Evolutionary conservation across 129 eudicot species (phyloP).

Genomic region (Tanacetum coccineum): DNA sequence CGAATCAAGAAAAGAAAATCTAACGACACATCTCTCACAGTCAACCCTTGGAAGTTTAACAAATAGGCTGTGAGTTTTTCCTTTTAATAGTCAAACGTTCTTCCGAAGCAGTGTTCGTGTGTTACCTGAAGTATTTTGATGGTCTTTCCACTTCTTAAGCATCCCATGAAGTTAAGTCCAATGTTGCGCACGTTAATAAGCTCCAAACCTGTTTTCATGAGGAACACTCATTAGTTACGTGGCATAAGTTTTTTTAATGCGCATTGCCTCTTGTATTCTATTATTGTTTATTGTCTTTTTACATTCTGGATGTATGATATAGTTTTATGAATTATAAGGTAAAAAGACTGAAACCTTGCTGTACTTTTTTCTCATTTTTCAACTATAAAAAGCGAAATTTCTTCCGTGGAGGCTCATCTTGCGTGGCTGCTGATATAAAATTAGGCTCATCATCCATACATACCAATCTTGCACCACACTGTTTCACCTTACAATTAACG

Average conservation of each 20-base stretch:
- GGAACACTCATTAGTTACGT: neutral
- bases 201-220: neutral
- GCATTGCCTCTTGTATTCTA: neutral
- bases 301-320: too few species aligned
- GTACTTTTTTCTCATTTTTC: too few species aligned
- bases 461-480: slow-evolving; percentile 24
- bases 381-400: slow-evolving; percentile 10
- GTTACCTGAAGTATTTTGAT: too few species aligned
- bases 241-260: neutral
- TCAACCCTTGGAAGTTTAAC: slow-evolving; percentile 20
- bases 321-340: too few species aligned
- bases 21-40: slow-evolving; percentile 22
- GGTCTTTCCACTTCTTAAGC: neutral
- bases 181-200: neutral
- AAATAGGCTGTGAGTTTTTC: too few species aligned
- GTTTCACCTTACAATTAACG: slow-evolving; percentile 26
- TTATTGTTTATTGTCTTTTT: too few species aligned
- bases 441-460: slow-evolving; percentile 8
- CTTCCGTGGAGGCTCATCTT: slow-evolving; percentile 11
- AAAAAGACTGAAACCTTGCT: too few species aligned
- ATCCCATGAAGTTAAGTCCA: neutral
- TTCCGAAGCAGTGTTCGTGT: slow-evolving; percentile 30
- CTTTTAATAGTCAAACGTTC: too few species aligned
- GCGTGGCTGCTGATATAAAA: slow-evolving; percentile 8
- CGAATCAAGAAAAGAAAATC: slow-evolving; percentile 22